Base-by-base conservation (phyloP, 345 rosid species). In the Ailanthus altissimus region DNA sequence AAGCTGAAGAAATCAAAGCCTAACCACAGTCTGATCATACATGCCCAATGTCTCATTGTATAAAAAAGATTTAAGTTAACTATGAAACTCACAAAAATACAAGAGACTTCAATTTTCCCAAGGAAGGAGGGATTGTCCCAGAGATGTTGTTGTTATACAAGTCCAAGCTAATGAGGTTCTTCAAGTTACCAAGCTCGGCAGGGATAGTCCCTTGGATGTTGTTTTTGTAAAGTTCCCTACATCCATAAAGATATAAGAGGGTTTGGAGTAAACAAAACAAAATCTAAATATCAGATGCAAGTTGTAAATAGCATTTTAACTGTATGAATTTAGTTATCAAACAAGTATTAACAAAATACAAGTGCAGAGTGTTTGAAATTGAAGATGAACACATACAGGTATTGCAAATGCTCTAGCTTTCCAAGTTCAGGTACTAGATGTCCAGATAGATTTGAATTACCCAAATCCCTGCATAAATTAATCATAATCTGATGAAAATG, bases 151-250 rank as follows among this genome's bases (percentile, higher is more conserved):
- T 96, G 88, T 85, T 90, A 82, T 96, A 96, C 61, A 96, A 83
- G 85, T 96, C 99, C 93, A 96, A 86, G 90, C 99, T 96, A 80
- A 96, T 86, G 64, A 96, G 99, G 51, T 83, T 88, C 91, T 89
- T 93, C 86, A 95, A 84, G 83, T 87, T 92, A 69, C 94, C 97
- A 40, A 95, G 89, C 86, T 93, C 98, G 14, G 80, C 16, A 50
- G 99, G 98, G 78, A 93, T 89, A 58, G 85, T 86, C 79, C 98
- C 99, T 69, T 90, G 86, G 54, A 95, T 90, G 82, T 87, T 90
- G 88, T 93, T 95, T 79, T 93, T 95, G 84, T 95, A 95, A 67
- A 95, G 98, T 84, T 95, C 99, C 78, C 98, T 95, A 79, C 67
- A 78, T n/a, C 60, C 79, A 58, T 21, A 61, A 8, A 75, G 4